phyloP scores from a whole-genome alignment of 306 rosid species.

The Canavalia gladiata region DNA sequence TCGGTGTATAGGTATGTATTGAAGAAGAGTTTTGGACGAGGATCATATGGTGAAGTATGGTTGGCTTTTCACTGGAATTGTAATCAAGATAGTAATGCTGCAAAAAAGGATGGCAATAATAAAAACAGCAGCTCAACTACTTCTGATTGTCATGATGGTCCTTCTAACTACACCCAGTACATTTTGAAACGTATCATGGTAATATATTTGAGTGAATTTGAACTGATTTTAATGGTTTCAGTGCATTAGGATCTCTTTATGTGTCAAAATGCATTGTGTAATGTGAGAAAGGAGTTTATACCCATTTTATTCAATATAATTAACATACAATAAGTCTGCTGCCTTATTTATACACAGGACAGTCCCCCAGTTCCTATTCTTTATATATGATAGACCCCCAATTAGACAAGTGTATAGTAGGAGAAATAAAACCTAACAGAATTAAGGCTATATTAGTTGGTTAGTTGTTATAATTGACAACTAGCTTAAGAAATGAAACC shows the following conservation, averaged over 20 bases:
- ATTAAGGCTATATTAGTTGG: too few relatives aligned
- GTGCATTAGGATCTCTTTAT: conserved; percentile 40
- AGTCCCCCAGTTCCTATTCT: not conserved
- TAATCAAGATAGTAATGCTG: conserved; percentile 59
- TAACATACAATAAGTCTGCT: conserved; percentile 17
- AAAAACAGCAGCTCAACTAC: conserved; percentile 55
- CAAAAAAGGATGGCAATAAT: conserved; percentile 52
- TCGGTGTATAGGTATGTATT: conserved; percentile 74
- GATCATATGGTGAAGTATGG: conserved; percentile 99
- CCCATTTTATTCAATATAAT: conserved; percentile 12
- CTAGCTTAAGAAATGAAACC: too few relatives aligned
- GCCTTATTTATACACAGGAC: not conserved
- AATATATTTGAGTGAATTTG: conserved; percentile 46
- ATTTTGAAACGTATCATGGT: conserved; percentile 98
- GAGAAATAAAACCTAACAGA: too few relatives aligned
- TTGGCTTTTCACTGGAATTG: conserved; percentile 92
- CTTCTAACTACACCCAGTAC: conserved; percentile 69
- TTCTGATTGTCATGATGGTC: conserved; percentile 61
- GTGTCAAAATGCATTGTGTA: conserved; percentile 20
- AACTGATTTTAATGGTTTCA: conserved; percentile 43
- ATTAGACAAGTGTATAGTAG: too few relatives aligned
- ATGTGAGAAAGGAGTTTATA: conserved; percentile 25
- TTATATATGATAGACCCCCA: not conserved
- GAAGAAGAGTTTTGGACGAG: conserved; percentile 91
- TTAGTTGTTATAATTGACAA: too few relatives aligned